phyloP scores from a whole-genome alignment of 345 rosid genomes.

The Zanthoxylum bungeanum region DNA sequence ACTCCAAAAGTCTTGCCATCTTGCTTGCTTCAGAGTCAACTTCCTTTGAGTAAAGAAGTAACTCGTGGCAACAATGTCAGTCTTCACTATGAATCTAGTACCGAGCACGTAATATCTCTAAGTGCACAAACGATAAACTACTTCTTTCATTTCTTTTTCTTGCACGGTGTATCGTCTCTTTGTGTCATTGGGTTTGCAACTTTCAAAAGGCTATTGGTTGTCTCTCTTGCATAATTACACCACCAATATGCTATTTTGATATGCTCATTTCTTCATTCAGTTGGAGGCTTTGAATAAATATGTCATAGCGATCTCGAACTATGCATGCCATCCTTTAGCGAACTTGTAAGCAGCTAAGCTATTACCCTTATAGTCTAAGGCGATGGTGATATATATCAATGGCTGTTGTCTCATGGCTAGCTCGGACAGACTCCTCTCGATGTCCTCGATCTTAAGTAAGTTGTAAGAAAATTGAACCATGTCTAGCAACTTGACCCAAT shows the following conservation, averaged over 20 bases:
- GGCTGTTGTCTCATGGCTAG: not conserved
- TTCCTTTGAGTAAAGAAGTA: not conserved
- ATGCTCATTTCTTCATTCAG: too few species aligned
- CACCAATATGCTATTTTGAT: too few species aligned
- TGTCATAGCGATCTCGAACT: too few species aligned
- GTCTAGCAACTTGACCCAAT: not conserved
- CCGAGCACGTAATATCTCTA: not conserved
- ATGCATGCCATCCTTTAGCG: too few species aligned
- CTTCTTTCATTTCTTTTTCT: not conserved
- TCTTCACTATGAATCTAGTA: not conserved
- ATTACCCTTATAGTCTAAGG: too few species aligned
- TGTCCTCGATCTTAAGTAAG: not conserved
- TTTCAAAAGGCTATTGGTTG: not conserved
- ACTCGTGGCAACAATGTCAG: accelerated
- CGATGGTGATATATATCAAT: too few species aligned
- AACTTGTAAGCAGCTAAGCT: too few species aligned
- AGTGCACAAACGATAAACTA: not conserved
- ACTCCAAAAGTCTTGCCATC: not conserved
- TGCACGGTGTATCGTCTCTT: too few species aligned
- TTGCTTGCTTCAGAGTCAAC: not conserved
- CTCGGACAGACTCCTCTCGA: accelerated
- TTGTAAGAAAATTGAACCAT: conserved; percentile 12
- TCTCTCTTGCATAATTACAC: not conserved
- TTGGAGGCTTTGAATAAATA: too few species aligned
- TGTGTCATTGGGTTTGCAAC: too few species aligned